Evolutionary conservation across 176 grass and related monocot genomes (phyloP), one percentile per base, ranked within the genome.

Genomic region (Oryza australiensis): DNA sequence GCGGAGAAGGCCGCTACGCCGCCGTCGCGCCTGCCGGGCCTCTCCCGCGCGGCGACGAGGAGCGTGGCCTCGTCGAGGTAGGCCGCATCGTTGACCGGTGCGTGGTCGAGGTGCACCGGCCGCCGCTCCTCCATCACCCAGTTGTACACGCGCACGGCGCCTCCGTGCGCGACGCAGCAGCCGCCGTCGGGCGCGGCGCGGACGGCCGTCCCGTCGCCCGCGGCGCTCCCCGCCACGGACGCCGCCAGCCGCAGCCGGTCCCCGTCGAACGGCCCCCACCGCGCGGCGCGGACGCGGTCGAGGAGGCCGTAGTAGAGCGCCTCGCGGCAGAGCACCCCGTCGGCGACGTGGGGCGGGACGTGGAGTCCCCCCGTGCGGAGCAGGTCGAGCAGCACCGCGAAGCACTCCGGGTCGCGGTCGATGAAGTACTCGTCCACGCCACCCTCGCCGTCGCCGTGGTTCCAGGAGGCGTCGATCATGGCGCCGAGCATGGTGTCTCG

Each of bases 401-500:
- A 98, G 80, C 92, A 91, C 18, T 76, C 78, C 55, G 95, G 95
- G 80, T 93, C 92, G 68, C 95, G 92, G 87, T 98, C 95, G 71
- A 98, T 81, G 88, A 95, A 98, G 83, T 98, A 98, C 75, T 98
- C 95, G 1, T 66, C 43, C 22, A 5, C 10, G 10, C 3, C 55
- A 12, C 43, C 13, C 43, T 0, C 6, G 2, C 0, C 7, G 0
- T 3, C 69, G 18, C 2, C 12, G 62, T 7, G 3, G 81, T 91
- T 93, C 95, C 95, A 98, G 45, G 92, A 88, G 22, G 91, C 79
- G 59, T 93, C 92, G 9, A 98, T 7, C 72, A 98, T 89, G 78
- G 95, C 92, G 12, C 95, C 92, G n/a, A 98, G 90, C 95, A 98
- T 95, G 88, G 95, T 93, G 62, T 98, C 74, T 5, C 92, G 84